Base-by-base conservation (phyloP, 345 rosid species). In the Linum tenue region DNA sequence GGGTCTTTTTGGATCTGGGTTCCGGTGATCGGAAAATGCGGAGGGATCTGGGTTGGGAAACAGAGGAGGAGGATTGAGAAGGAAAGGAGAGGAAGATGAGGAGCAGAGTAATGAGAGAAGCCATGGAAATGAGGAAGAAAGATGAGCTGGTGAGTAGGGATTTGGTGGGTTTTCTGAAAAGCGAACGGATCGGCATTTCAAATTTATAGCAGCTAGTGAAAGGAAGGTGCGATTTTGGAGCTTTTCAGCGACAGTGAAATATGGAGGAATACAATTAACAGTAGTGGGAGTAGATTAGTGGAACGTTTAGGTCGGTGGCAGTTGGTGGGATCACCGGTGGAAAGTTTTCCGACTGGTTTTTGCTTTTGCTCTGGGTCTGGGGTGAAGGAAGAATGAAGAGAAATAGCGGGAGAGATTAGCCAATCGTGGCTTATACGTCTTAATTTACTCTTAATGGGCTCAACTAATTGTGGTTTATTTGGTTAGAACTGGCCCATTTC, bases 51-150 rank as follows among this genome's bases (percentile, higher is more conserved):
- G 73, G 67, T 56, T 60, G 66, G 44, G 7, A 8, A 8, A 68
- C 59, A 40, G 17, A 69, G 43, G 39, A 55, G 59, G 12, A 74
- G 44, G 44, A 69, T 22, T 22, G 31, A 56, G 39, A 67, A 58
- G 66, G 60, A 16, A 67, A 58, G 63, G 58, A 55, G 70, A 73
- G 64, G 56, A 59, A 59, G 51, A 68, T 66, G 66, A 73, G 60
- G 16, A 51, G 65, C 31, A 69, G 37, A 9, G 73, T 51, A 69
- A 72, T 5, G 62, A 70, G 55, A 22, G 80, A 72, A 4, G 76
- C 79, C 81, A 72, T 66, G 68, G 69, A 64, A 36, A 65, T 37
- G 75, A 39, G 11, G 53, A 70, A 39, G 43, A 65, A 57, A 50
- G 63, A 11, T 61, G 42, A 64, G 3, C 59, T 70, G 51, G 53